Conservation (phyloP, 177 flowering plant genomes). For the Vitis hybrid region DNA sequence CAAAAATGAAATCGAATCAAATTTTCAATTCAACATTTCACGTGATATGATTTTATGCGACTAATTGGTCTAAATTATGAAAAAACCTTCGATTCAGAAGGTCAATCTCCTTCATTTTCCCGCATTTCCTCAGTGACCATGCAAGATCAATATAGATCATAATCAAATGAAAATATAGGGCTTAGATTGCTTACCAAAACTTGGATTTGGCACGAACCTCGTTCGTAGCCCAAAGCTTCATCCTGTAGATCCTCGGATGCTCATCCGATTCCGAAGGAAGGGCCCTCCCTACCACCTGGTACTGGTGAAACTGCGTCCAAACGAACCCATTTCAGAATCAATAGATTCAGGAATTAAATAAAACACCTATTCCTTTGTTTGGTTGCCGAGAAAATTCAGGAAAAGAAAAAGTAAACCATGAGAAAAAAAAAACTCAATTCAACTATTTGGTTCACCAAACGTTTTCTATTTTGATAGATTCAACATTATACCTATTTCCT, state of each 20-base stretch:
- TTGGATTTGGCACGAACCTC: conserved; percentile 32
- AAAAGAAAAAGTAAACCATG: not conserved
- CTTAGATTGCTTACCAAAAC: conserved; percentile 20
- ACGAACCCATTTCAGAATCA: not conserved
- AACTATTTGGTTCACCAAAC: no score
- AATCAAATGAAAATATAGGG: not conserved
- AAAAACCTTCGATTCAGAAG: no score
- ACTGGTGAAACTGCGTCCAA: conserved; percentile 33
- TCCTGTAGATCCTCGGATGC: conserved; percentile 33
- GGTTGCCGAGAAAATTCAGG: no score
- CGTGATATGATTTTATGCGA: no score
- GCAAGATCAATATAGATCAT: not conserved
- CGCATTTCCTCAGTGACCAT: not conserved
- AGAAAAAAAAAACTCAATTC: not conserved
- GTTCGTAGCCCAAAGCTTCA: conserved; percentile 35
- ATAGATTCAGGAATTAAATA: no score
- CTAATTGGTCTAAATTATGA: no score
- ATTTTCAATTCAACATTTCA: no score
- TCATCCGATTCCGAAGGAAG: conserved; percentile 28
- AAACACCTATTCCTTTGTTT: no score
- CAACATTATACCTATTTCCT: no score
- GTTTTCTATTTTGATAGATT: no score
- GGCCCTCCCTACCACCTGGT: conserved; percentile 37
- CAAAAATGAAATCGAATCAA: no score
- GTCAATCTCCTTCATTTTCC: not conserved